Percentiles rank a stretch among this genome's conserved stretches.
Evolutionary conservation across 768 basidiomycete species (phyloP).

Genomic region (Russula sp.): DNA sequence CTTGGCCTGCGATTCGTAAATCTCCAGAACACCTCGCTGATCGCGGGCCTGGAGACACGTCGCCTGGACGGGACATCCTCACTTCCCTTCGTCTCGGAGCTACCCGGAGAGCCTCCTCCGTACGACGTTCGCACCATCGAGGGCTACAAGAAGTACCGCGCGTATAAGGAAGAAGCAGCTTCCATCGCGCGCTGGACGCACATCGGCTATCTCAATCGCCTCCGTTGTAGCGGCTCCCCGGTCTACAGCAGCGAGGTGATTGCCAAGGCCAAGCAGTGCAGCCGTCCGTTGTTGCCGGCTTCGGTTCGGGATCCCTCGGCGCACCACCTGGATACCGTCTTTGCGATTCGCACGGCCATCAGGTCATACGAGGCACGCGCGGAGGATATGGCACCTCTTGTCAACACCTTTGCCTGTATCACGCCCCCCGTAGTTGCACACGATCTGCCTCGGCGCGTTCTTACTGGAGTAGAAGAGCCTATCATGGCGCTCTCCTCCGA

Average conservation of each 20-base stretch:
- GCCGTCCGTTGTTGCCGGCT: conserved; percentile 47
- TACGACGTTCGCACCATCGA: conserved; percentile 68
- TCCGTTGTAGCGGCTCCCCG: conserved; percentile 49
- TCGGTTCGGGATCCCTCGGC: conserved; percentile 34
- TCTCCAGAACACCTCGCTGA: conserved; percentile 45
- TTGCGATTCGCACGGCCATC: conserved; percentile 43
- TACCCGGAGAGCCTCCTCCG: conserved; percentile 60
- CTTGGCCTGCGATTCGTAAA: conserved; percentile 61
- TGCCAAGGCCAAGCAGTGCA: conserved; percentile 33
- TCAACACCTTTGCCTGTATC: conserved; percentile 73
- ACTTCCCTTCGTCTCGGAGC: conserved; percentile 48
- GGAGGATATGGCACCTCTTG: conserved; percentile 42
- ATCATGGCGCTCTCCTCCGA: conserved; percentile 23
- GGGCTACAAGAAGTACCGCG: conserved; percentile 54
- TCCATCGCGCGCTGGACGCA: conserved; percentile 61
- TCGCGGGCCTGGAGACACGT: conserved; percentile 49
- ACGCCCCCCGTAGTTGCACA: conserved; percentile 73
- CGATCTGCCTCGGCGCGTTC: conserved; percentile 61
- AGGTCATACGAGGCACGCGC: conserved; percentile 61
- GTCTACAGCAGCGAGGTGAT: conserved; percentile 37
- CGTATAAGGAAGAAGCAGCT: conserved; percentile 42
- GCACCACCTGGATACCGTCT: conserved; percentile 40
- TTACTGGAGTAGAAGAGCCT: conserved; percentile 39
- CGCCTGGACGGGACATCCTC: conserved; percentile 53
- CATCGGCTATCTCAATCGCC: conserved; percentile 64